Conservation (phyloP, 2,329 filamentous ascomycete species). For the Xylaria sp. region DNA sequence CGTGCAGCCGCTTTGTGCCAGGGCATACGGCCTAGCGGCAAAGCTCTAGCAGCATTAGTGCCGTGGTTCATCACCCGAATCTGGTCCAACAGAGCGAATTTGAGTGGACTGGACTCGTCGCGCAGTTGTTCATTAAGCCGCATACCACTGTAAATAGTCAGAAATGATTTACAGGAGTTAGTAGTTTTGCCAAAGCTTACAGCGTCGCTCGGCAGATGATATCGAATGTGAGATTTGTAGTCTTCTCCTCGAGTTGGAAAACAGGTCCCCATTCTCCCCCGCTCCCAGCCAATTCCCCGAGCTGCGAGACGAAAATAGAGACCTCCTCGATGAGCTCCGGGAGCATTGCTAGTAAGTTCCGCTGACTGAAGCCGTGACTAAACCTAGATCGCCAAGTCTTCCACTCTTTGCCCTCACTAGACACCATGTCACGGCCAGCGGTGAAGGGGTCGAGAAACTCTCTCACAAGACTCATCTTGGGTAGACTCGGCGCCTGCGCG, state of each 20-base stretch:
- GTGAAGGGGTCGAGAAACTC: slow-evolving; percentile 41
- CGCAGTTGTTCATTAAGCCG: slow-evolving; percentile 36
- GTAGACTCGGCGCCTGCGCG: slow-evolving; percentile 32
- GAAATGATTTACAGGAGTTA: too few species aligned
- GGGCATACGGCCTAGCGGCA: slow-evolving; percentile 30
- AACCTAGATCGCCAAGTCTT: slow-evolving; percentile 42
- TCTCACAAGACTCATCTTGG: slow-evolving; percentile 20
- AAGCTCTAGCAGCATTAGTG: slow-evolving; percentile 24
- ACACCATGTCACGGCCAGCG: slow-evolving; percentile 41
- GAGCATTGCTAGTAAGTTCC: slow-evolving; percentile 44
- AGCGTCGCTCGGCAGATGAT: slow-evolving; percentile 47
- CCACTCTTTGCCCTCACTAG: slow-evolving; percentile 43
- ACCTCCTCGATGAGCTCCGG: slow-evolving; percentile 47
- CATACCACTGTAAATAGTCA: slow-evolving; percentile 32
- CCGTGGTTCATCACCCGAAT: slow-evolving; percentile 29
- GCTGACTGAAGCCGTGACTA: slow-evolving; percentile 46
- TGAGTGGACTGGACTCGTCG: slow-evolving; percentile 31
- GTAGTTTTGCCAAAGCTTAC: too few species aligned
- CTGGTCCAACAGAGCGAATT: slow-evolving; percentile 33
- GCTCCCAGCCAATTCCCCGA: slow-evolving; percentile 37
- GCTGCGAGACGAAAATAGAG: slow-evolving; percentile 42
- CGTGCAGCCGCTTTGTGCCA: slow-evolving; percentile 32
- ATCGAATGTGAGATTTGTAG: slow-evolving; percentile 48
- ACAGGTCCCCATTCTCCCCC: slow-evolving; percentile 40
- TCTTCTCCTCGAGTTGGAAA: slow-evolving; percentile 44